Base-by-base conservation (phyloP, 202 grass and related monocot species). In the Setaria italica region DNA sequence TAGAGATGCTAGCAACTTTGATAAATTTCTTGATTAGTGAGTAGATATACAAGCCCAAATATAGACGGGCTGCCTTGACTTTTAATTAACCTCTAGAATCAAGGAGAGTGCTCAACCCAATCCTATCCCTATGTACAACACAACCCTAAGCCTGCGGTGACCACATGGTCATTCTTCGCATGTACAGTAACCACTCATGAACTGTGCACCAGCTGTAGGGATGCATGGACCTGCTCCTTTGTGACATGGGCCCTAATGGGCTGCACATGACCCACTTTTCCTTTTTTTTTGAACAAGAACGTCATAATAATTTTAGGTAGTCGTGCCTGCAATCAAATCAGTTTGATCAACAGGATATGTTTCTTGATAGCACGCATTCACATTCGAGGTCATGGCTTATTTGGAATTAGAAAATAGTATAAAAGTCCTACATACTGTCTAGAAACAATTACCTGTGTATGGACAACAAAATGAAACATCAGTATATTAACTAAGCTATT, bases 401-500 rank as follows among this genome's bases (percentile, higher is more conserved):
- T 9, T 35, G 45, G 29, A 63, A 70, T 62, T 69, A 85, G 51
- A 74, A 32, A 80, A 48, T 25, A 58, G 29, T 60, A 34, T 37
- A 48, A 14, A 72, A 64, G 19, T 6, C 51, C 33, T 58, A 12
- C 50, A 14, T 80, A 57, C 20, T 56, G 0, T 21, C 14, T 78
- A 17, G 7, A 15, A 4, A 19, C 51, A 62, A 39, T 55, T 77
- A 64, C 57, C 13, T 48, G 39, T 70, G 21, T 72, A 21, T 17
- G 58, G 19, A 65, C 19, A 57, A 21, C 1, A 53, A 64, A 74
- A 43, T 67, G 29, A 57, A 67, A 68, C 17, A 49, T 14, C 1
- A 4, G 4, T 63, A 65, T 70, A 16, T 84, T 77, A 64, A 84
- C 59, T 30, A 19, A 70, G 74, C 20, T 76, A 58, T 75, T 90